These are phyloP conservation scores for Cyberlindnera xylosilytica DNA, from an alignment of 805 yeast genomes.

Conservation along the genomic window DNA sequence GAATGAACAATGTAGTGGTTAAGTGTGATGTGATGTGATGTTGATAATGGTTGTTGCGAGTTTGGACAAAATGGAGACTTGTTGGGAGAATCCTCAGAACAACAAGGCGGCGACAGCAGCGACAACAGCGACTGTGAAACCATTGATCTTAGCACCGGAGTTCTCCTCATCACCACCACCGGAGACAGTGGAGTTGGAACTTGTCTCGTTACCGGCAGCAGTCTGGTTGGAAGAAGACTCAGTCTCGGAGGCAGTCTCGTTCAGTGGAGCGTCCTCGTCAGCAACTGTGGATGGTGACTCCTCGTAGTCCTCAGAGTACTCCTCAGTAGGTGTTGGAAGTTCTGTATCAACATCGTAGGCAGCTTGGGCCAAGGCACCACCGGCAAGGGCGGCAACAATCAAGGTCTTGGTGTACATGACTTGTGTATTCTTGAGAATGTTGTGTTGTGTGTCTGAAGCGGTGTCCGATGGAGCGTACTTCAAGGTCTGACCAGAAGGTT, in stretches of 20 bases:
- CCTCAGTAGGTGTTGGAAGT: slow-evolving; percentile 6
- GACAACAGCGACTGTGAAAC: slow-evolving; percentile 3
- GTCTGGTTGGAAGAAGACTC: slow-evolving; percentile 5
- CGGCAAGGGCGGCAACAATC: slow-evolving; percentile 13
- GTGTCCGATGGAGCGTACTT: background rate
- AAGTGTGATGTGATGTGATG: too few species aligned
- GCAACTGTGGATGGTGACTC: slow-evolving; percentile 3
- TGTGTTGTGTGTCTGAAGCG: background rate
- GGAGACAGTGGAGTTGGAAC: slow-evolving; percentile 7
- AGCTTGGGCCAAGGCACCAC: slow-evolving; percentile 27
- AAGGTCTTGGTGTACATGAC: slow-evolving; percentile 16
- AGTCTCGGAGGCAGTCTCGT: slow-evolving; percentile 5
- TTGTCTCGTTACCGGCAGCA: slow-evolving; percentile 6
- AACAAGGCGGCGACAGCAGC: slow-evolving; percentile 15
- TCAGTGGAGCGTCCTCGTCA: slow-evolving; percentile 7
- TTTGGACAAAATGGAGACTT: too few species aligned
- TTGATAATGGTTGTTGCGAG: too few species aligned
- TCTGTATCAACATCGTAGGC: slow-evolving; percentile 11
- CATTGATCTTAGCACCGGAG: slow-evolving; percentile 6
- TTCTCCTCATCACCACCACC: slow-evolving; percentile 9
- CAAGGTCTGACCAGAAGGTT: too few species aligned
- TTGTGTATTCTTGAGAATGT: background rate
- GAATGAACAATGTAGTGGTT: too few species aligned
- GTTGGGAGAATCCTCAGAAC: slow-evolving; percentile 6
- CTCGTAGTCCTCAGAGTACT: slow-evolving; percentile 3